Conservation (phyloP, 495 filamentous ascomycete genomes). For the Platismatia glauca region DNA sequence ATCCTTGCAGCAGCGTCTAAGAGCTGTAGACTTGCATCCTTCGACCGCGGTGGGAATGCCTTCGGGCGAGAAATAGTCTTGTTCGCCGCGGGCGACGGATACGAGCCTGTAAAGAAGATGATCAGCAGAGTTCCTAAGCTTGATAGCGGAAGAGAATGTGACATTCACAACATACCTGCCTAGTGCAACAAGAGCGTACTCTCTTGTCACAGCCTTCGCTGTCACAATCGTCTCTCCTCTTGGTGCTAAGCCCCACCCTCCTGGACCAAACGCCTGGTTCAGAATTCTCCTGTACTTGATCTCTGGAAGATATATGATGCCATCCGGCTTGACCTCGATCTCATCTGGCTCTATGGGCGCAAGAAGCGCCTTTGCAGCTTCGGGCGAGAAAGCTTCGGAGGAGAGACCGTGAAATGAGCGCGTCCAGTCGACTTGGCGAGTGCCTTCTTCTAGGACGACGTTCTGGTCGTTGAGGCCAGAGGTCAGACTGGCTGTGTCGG, state of each 20-base stretch:
- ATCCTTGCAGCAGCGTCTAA: conserved; percentile 97
- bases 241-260: conserved; percentile 89
- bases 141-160: background rate
- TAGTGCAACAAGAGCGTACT: conserved; percentile 86
- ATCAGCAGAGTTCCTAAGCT: background rate
- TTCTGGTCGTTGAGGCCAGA: conserved; percentile 47
- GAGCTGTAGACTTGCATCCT: conserved; percentile 92
- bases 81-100: conserved; percentile 86
- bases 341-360: conserved; percentile 59
- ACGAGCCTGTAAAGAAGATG: conserved; percentile 54
- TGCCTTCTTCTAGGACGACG: conserved; percentile 34
- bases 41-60: conserved; percentile 95
- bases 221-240: conserved; percentile 86
- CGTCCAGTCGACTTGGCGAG: conserved; percentile 75
- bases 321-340: conserved; percentile 93
- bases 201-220: conserved; percentile 77
- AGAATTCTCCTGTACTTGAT: conserved; percentile 96
- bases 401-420: conserved; percentile 86
- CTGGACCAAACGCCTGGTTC: conserved; percentile 86
- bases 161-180: conserved; percentile 59
- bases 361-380: conserved; percentile 63
- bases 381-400: conserved; percentile 62
- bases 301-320: conserved; percentile 92
- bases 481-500: conserved; percentile 42
- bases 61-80: conserved; percentile 85